These are phyloP conservation scores for Xylaria sp. DNA, from an alignment of 2,329 filamentous ascomycete genomes.

Conservation along the genomic window DNA sequence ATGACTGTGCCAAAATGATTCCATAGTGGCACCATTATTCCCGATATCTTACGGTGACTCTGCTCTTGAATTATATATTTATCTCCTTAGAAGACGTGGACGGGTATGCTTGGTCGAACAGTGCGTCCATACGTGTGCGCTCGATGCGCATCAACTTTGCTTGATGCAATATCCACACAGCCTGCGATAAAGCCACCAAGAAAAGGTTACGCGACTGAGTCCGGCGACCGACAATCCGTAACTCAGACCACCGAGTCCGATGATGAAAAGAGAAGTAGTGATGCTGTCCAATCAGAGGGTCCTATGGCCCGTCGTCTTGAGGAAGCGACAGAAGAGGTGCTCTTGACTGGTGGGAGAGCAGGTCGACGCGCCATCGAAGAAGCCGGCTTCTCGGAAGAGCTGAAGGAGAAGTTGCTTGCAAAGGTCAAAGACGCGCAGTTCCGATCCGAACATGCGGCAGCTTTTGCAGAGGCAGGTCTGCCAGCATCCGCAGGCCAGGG, in stretches of 20 bases:
- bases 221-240: conserved; percentile 1
- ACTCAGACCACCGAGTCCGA: conserved; percentile 2
- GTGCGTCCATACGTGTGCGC: conserved; percentile 23
- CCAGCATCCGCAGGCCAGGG: conserved; percentile 59
- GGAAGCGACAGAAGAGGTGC: conserved; percentile 58
- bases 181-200: neutral
- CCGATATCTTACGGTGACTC: too few relatives aligned
- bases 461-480: conserved; percentile 46
- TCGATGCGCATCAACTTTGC: conserved; percentile 10
- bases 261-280: conserved; percentile 1
- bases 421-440: conserved; percentile 54
- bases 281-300: conserved; percentile 28
- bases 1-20: too few relatives aligned
- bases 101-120: conserved; percentile 22
- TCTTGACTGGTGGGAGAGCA: conserved; percentile 53
- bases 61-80: neutral
- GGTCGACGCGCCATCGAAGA: conserved; percentile 57
- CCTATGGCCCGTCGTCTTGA: conserved; percentile 53
- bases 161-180: neutral
- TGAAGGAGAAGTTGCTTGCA: conserved; percentile 53
- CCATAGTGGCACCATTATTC: too few relatives aligned
- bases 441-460: conserved; percentile 43
- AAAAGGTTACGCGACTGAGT: conserved; percentile 11
- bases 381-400: conserved; percentile 58
- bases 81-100: conserved; percentile 3